A percentile compares a stretch with the other conserved stretches of the same genome.
phyloP scores from a whole-genome alignment of 108 stramenopile species.

The Nitzschia putrida region DNA sequence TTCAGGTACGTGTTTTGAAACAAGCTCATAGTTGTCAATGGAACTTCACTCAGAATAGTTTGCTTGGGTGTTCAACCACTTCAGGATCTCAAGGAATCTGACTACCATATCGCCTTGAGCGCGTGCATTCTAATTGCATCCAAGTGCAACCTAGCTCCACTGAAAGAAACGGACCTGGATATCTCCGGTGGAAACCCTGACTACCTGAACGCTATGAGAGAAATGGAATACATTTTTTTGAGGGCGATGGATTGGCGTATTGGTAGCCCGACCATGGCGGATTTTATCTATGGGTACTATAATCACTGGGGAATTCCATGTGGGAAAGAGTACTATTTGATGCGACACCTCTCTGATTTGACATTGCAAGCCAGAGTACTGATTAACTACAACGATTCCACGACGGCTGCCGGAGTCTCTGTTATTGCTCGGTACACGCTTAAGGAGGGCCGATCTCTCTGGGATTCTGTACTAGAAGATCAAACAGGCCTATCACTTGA shows the following conservation, averaged over 20 bases:
- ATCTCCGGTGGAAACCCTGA: constrained; percentile 37
- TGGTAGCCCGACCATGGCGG: constrained; percentile 13
- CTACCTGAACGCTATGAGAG: constrained; percentile 1
- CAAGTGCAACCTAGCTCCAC: constrained; percentile 8
- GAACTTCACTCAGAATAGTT: not conserved
- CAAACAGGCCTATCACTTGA: constrained; percentile 12
- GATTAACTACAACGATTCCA: constrained; percentile 10
- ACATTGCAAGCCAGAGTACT: constrained; percentile 25
- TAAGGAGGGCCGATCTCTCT: not conserved
- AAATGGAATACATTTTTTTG: constrained; percentile 22
- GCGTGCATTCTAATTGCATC: constrained; percentile 42
- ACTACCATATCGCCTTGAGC: constrained; percentile 36
- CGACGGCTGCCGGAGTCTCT: constrained; percentile 21
- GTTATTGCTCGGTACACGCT: constrained; percentile 22
- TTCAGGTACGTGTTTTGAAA: constrained; percentile 16
- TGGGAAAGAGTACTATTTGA: not conserved
- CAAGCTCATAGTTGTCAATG: not conserved
- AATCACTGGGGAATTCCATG: constrained; percentile 3
- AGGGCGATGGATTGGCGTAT: constrained; percentile 35
- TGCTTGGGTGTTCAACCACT: not conserved
- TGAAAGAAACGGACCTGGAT: constrained; percentile 24
- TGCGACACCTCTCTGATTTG: constrained; percentile 32
- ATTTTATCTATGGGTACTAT: constrained; percentile 6
- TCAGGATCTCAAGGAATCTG: not conserved
- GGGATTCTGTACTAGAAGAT: constrained; percentile 13